Conservation (phyloP, 2,329 filamentous ascomycete genomes). For the Albifimbria verrucaria region DNA sequence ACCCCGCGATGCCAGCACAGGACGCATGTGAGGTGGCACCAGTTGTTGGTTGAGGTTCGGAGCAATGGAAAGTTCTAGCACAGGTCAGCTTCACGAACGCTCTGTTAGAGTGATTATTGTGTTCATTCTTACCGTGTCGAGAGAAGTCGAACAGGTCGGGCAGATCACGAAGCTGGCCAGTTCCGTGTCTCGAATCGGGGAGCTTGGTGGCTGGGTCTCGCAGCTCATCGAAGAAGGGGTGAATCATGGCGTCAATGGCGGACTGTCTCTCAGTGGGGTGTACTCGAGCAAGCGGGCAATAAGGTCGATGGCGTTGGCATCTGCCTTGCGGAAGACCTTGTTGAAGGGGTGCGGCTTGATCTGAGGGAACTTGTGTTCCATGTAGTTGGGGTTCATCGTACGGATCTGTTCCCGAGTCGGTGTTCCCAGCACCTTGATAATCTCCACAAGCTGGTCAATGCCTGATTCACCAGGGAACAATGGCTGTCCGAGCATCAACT, state of each 20-base stretch:
- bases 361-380: slow-evolving; percentile 99
- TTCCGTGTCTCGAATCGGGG: slow-evolving; percentile 89
- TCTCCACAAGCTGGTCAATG: slow-evolving; percentile 97
- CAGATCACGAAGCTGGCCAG: slow-evolving; percentile 74
- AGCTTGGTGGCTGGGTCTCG: slow-evolving; percentile 87
- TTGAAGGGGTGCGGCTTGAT: slow-evolving; percentile 99
- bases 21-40: slow-evolving; percentile 77
- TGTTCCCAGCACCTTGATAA: slow-evolving; percentile 97
- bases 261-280: slow-evolving; percentile 94
- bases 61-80: slow-evolving; percentile 88
- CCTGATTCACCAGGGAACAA: slow-evolving; percentile 97
- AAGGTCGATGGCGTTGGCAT: slow-evolving; percentile 87
- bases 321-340: slow-evolving; percentile 98
- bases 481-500: slow-evolving; percentile 97
- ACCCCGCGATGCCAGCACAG: slow-evolving; percentile 70
- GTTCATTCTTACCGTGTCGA: slow-evolving; percentile 87
- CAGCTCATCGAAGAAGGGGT: slow-evolving; percentile 97
- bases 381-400: slow-evolving; percentile 99
- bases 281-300: slow-evolving; percentile 95
- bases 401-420: slow-evolving; percentile 97
- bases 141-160: slow-evolving; percentile 91
- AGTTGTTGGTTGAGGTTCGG: slow-evolving; percentile 83
- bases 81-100: too few relatives aligned
- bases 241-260: slow-evolving; percentile 94
- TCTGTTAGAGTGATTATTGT: too few relatives aligned